Evolutionary conservation across 306 rosid genomes (phyloP).

Genomic region (Cucurbita ficifolia): DNA sequence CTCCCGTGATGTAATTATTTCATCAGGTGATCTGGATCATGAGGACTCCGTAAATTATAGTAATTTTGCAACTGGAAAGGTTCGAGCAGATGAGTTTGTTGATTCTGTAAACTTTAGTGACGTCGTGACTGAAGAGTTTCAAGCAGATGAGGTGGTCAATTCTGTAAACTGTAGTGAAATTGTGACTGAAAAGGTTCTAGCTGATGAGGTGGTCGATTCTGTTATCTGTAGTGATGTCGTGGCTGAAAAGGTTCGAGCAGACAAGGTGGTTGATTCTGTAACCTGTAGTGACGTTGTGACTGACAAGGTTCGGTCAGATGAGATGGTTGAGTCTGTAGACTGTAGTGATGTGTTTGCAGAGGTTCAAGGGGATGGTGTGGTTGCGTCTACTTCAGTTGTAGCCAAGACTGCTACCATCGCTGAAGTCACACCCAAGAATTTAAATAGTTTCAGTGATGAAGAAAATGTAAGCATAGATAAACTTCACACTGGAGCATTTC

Average conservation of each 20-base stretch:
- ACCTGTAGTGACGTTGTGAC: background rate
- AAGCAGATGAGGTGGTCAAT: slow-evolving; percentile 15
- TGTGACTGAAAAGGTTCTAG: slow-evolving; percentile 10
- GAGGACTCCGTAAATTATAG: slow-evolving; percentile 8
- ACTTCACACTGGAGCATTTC: slow-evolving; percentile 12
- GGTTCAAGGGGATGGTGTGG: slow-evolving; percentile 7
- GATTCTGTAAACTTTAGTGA: slow-evolving; percentile 12
- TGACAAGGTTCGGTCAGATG: background rate
- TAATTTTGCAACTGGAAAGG: slow-evolving; percentile 14
- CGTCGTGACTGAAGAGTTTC: slow-evolving; percentile 9
- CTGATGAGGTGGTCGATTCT: slow-evolving; percentile 14
- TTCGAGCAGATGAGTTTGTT: slow-evolving; percentile 13
- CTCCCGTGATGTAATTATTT: slow-evolving; percentile 9
- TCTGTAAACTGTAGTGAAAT: slow-evolving; percentile 9
- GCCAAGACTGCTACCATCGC: background rate
- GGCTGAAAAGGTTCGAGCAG: background rate
- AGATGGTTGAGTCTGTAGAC: slow-evolving; percentile 10
- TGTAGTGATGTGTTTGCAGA: slow-evolving; percentile 1
- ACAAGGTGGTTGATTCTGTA: background rate
- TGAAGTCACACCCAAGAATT: slow-evolving; percentile 15
- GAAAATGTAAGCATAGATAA: slow-evolving; percentile 15
- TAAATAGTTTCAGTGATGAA: slow-evolving; percentile 6
- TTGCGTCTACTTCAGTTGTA: slow-evolving; percentile 1
- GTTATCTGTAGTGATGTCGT: background rate
- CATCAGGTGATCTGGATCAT: slow-evolving; percentile 12